These are phyloP conservation scores for Ustilago xerochloae DNA, from an alignment of 1,284 basidiomycete species.

Conservation along the genomic window DNA sequence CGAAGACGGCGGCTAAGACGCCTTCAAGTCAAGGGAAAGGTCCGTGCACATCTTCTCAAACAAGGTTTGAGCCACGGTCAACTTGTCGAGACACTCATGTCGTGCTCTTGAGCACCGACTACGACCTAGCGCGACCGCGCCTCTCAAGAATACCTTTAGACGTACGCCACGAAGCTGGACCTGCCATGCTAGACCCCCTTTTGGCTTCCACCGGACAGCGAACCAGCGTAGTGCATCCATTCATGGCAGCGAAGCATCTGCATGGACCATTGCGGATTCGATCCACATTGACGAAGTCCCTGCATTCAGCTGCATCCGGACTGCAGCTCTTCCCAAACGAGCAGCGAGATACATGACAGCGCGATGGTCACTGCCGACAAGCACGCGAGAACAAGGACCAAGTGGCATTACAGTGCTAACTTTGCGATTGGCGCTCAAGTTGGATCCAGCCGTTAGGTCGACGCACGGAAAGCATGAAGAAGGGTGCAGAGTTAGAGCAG, in stretches of 20 bases:
- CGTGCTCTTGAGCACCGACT: background rate
- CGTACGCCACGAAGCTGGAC: no score
- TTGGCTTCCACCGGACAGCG: background rate
- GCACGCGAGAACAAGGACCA: background rate
- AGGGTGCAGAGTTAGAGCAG: background rate
- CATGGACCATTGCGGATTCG: background rate
- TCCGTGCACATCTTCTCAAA: background rate
- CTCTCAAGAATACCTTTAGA: background rate
- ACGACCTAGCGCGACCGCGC: background rate
- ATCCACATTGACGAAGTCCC: slow-evolving; percentile 3
- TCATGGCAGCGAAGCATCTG: background rate
- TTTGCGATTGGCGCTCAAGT: no score
- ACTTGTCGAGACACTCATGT: background rate
- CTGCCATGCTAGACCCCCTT: no score
- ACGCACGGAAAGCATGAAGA: background rate
- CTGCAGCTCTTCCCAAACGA: background rate
- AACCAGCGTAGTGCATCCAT: background rate
- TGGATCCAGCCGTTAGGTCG: no score
- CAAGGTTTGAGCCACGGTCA: slow-evolving; percentile 1
- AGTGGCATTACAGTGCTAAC: background rate
- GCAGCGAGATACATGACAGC: no score
- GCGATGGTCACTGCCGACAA: no score
- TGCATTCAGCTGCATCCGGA: slow-evolving; percentile 9
- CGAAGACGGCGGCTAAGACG: no score
- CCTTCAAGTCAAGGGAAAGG: background rate